These are phyloP conservation scores for Lodderomyces beijingensis DNA, from an alignment of 1,139 yeast genomes.

Conservation along the genomic window DNA sequence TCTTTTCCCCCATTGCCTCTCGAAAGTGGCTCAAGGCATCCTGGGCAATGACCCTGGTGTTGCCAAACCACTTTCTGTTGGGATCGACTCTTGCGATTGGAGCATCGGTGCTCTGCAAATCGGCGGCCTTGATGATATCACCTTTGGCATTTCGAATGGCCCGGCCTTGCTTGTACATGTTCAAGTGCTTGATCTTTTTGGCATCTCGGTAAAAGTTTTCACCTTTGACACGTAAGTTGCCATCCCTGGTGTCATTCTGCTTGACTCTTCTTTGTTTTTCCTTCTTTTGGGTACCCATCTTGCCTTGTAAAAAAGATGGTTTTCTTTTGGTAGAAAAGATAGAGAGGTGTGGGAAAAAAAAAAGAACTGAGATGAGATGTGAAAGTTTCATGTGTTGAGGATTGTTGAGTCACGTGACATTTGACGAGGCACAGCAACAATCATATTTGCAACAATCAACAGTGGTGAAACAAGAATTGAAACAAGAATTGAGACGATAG, in stretches of 20 bases:
- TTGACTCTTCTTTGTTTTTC: conserved; percentile 83
- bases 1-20: conserved; percentile 87
- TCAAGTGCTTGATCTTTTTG: conserved; percentile 81
- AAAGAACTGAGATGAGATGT: not conserved
- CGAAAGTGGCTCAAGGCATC: conserved; percentile 93
- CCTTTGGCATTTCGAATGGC: conserved; percentile 86
- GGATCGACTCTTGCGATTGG: conserved; percentile 96
- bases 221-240: conserved; percentile 91
- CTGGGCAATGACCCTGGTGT: conserved; percentile 94
- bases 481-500: no score
- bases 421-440: no score
- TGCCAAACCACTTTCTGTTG: conserved; percentile 95
- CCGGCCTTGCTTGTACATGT: conserved; percentile 89
- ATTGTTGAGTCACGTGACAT: no score
- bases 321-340: not conserved
- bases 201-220: conserved; percentile 96
- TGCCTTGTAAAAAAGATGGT: no score
- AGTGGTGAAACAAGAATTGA: no score
- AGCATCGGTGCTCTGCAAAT: conserved; percentile 78
- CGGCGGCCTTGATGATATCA: conserved; percentile 82
- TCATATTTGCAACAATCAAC: no score
- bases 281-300: conserved; percentile 90
- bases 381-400: no score
- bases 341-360: not conserved
- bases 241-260: conserved; percentile 79